These are phyloP conservation scores for Carallia brachiata DNA, from an alignment of 345 rosid genomes.

Conservation along the genomic window DNA sequence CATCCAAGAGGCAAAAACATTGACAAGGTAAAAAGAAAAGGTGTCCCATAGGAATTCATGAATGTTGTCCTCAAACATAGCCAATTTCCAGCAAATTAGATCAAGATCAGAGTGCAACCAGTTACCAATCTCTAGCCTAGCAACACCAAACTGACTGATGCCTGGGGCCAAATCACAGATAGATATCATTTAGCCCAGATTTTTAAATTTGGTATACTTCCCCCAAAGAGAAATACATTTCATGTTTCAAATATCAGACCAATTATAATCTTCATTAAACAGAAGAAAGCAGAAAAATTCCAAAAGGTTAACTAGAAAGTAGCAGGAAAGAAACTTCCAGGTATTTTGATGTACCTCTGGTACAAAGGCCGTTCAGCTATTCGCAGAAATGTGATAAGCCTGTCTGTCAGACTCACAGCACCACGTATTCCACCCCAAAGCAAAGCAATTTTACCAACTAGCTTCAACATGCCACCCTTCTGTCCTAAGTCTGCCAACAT, in stretches of 20 bases:
- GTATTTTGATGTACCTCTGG: constrained; percentile 57
- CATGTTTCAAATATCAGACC: neutral
- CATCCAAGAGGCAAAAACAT: too few relatives aligned
- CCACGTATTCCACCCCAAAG: constrained; percentile 99
- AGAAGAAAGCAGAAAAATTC: neutral
- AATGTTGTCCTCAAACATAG: too few relatives aligned
- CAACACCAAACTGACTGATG: too few relatives aligned
- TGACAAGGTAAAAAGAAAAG: too few relatives aligned
- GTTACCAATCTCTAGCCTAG: neutral
- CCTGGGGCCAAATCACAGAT: too few relatives aligned
- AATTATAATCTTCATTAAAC: neutral
- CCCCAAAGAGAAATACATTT: too few relatives aligned
- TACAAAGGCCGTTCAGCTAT: constrained; percentile 74
- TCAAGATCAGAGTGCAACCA: neutral
- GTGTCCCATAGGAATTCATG: too few relatives aligned
- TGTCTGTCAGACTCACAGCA: constrained; percentile 87
- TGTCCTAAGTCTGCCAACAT: constrained; percentile 87
- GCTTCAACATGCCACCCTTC: constrained; percentile 82
- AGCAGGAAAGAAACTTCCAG: neutral
- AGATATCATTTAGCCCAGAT: neutral
- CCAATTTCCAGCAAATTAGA: too few relatives aligned
- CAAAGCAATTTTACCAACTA: constrained; percentile 90
- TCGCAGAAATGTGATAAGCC: constrained; percentile 67
- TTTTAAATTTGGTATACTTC: neutral
- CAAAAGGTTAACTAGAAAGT: neutral